Percentiles rank a stretch among this genome's conserved stretches.
Evolutionary conservation across 768 basidiomycete genomes (phyloP).

Genomic region (Tricholoma terreum): DNA sequence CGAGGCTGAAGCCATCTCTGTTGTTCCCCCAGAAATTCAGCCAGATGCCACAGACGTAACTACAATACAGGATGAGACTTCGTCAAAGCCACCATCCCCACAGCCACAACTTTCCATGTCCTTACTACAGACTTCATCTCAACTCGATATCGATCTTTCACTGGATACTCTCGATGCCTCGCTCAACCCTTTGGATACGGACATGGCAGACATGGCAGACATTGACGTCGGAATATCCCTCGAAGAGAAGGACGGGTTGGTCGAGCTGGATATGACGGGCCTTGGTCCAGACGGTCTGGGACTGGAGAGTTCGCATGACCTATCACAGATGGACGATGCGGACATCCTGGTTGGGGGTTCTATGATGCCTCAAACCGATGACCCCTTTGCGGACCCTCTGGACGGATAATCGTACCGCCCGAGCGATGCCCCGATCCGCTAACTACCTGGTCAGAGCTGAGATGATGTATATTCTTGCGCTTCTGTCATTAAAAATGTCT

Average conservation of each 20-base stretch:
- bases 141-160: conserved; percentile 39
- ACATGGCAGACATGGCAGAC: conserved; percentile 14
- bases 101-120: conserved; percentile 63
- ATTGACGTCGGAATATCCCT: conserved; percentile 40
- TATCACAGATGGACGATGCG: conserved; percentile 52
- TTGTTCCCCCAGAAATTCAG: conserved; percentile 32
- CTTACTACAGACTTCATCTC: conserved; percentile 42
- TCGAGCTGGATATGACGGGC: conserved; percentile 56
- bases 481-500: background rate
- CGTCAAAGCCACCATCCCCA: conserved; percentile 64
- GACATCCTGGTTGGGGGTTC: conserved; percentile 58
- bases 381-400: conserved; percentile 51
- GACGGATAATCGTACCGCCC: conserved; percentile 7
- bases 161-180: conserved; percentile 49
- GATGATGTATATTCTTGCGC: background rate
- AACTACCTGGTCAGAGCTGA: too few relatives aligned
- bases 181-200: conserved; percentile 49
- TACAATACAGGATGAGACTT: conserved; percentile 42
- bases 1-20: conserved; percentile 44
- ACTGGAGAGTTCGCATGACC: conserved; percentile 49
- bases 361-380: conserved; percentile 55
- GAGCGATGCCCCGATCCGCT: too few relatives aligned
- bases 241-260: conserved; percentile 38
- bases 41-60: conserved; percentile 26
- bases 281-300: conserved; percentile 65